Evolutionary conservation across 805 yeast genomes (phyloP).

Genomic region (Sugiyamaella mastotermitis): DNA sequence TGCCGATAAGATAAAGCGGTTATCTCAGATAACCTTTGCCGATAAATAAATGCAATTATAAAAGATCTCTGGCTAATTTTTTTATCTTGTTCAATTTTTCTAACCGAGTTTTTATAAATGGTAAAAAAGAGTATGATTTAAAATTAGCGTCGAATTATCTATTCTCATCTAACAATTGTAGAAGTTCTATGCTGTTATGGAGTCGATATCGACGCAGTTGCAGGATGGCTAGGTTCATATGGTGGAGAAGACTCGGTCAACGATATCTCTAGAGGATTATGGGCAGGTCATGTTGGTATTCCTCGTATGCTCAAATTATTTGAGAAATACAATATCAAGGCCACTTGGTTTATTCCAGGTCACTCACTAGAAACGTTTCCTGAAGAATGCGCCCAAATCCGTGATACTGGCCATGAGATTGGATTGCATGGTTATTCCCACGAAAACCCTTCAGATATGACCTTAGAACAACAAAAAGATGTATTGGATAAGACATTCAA

Average conservation of each 20-base stretch:
- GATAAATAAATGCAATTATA: too few species aligned
- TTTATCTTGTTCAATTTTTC: too few species aligned
- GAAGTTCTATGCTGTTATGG: constrained; percentile 34
- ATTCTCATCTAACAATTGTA: constrained; percentile 11
- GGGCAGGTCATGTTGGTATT: constrained; percentile 35
- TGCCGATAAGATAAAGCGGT: too few species aligned
- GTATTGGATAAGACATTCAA: constrained; percentile 32
- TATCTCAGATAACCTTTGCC: too few species aligned
- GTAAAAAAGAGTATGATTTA: too few species aligned
- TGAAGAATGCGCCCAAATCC: constrained; percentile 31
- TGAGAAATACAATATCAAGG: constrained; percentile 33
- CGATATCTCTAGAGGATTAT: constrained; percentile 34
- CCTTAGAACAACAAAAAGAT: constrained; percentile 32
- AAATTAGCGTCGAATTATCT: too few species aligned
- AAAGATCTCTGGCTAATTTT: too few species aligned
- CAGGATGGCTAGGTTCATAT: constrained; percentile 36
- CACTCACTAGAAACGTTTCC: constrained; percentile 37
- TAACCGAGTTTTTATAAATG: too few species aligned
- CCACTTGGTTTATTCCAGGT: constrained; percentile 36
- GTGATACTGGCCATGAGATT: constrained; percentile 34
- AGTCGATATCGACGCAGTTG: constrained; percentile 35
- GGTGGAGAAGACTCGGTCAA: constrained; percentile 35
- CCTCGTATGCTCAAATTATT: constrained; percentile 32
- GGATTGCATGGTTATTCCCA: constrained; percentile 37
- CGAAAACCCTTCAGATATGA: constrained; percentile 34